Conservation (phyloP, 306 rosid genomes). For the Lathyrus oleraceus region DNA sequence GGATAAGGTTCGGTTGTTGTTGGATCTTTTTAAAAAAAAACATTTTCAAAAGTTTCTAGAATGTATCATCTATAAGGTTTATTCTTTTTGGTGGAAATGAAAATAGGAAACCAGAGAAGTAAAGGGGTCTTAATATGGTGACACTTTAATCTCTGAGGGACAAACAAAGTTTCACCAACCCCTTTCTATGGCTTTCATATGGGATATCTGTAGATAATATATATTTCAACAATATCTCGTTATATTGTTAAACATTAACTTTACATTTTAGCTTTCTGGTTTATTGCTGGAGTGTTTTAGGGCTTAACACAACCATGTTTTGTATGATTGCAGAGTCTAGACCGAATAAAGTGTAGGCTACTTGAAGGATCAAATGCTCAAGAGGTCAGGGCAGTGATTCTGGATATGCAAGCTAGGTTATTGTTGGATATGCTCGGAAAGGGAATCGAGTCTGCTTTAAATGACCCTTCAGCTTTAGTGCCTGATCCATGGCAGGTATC, state of each 20-base stretch:
- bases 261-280: constrained; percentile 17
- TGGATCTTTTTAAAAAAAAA: neutral
- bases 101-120: constrained; percentile 1
- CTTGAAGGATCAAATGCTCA: constrained; percentile 96
- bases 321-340: constrained; percentile 76
- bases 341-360: constrained; percentile 92
- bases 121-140: neutral
- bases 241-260: constrained; percentile 4
- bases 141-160: constrained; percentile 1
- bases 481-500: constrained; percentile 85
- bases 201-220: neutral
- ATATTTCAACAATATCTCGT: neutral
- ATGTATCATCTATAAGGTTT: neutral
- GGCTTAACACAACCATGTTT: constrained; percentile 23
- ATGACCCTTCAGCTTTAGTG: constrained; percentile 78
- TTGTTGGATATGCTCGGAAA: constrained; percentile 97
- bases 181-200: constrained; percentile 9
- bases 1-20: neutral
- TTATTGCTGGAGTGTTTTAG: constrained; percentile 10
- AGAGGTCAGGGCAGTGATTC: constrained; percentile 96
- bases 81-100: neutral
- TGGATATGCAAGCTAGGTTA: constrained; percentile 99
- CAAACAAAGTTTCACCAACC: constrained; percentile 12
- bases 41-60: neutral
- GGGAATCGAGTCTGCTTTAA: constrained; percentile 92